Evolutionary conservation across 352 stramenopile species (phyloP), one percentile per base, ranked within the genome.

Genomic region (Plasmopara viticola): DNA sequence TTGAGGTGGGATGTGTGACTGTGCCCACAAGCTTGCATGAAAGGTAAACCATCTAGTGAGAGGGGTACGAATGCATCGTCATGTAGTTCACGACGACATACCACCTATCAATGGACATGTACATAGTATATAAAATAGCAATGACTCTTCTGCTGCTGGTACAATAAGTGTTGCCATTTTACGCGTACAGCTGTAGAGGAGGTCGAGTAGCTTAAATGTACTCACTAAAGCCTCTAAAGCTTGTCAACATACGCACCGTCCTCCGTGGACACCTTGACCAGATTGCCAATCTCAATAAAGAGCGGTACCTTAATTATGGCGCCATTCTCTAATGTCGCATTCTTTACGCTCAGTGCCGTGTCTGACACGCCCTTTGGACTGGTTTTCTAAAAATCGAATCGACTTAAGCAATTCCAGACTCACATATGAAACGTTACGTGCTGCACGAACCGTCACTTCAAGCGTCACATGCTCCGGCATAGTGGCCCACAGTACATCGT

Each of bases 391-490:
- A 25, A 15, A 15, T 15, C 20, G 45, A 40, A 39, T 12, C 12
- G 41, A 34, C 9, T 34, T 34, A 10, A 28, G 42, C 37, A 39
- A 34, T 45, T 38, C 44, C 2, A 31, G 34, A 13, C 40, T 51
- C 41, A 57, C 28, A 20, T 9, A 30, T 37, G 15, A 41, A 9
- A 12, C 17, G 46, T 37, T 17, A 18, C 17, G 14, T 20, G 18
- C 37, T 49, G 33, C 20, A 67, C 60, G 47, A 53, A 87, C 76
- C 53, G 72, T 78, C 35, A 94, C 83, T 18, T 72, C 45, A 40
- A 91, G 78, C 53, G 72, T 84, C 35, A 94, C 72, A 67, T 84
- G 53, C 51, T 91, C 83, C 20, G 83, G 83, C 78, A 94, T 90
- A 58, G 87, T 91, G 56, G 81, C 79, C 83, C 83, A 94, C 28